Evolutionary conservation across 148 eudicot genomes (phyloP), one percentile per base, ranked within the genome.

Genomic region (Pouteria glomerata): DNA sequence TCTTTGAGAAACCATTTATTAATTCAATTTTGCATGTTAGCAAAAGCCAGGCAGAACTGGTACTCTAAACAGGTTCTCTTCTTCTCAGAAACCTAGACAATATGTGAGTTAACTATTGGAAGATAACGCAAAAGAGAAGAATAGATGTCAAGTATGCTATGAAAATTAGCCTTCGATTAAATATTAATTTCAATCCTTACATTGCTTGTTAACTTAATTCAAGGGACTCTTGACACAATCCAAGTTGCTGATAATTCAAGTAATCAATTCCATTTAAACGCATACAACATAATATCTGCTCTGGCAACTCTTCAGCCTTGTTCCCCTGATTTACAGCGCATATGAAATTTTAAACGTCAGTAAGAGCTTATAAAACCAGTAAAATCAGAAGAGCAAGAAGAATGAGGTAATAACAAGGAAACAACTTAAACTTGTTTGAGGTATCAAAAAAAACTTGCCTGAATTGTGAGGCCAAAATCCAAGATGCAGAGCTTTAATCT

Each of bases 381-480:
- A 56, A 6, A 16, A 48, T 48, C 53, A 66, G 66, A 1, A 45
- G 24, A 11, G 3, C 23, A 15, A 19, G n/a, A n/a, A n/a, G n/a
- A n/a, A n/a, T n/a, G n/a, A n/a, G n/a, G n/a, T n/a, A n/a, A n/a
- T n/a, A n/a, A n/a, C n/a, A n/a, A n/a, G n/a, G n/a, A n/a, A n/a
- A n/a, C n/a, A n/a, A n/a, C n/a, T n/a, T 15, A 34, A 53, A 14
- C 42, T n/a, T 66, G 30, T 23, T n/a, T n/a, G n/a, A n/a, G n/a
- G n/a, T n/a, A n/a, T n/a, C n/a, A 14, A 7, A 41, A 66, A 31
- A 68, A 33, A 81, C 87, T 83, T 85, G 77, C 97, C 96, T 95
- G 98, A 72, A 91, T 91, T 48, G 98, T 95, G 72, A 95, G 88
- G 31, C 99, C 99, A 45, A 95, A 83, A 78, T 89, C 96, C 69